Evolutionary conservation across 768 basidiomycete genomes (phyloP).

Genomic region (Lentinula aciculospora): DNA sequence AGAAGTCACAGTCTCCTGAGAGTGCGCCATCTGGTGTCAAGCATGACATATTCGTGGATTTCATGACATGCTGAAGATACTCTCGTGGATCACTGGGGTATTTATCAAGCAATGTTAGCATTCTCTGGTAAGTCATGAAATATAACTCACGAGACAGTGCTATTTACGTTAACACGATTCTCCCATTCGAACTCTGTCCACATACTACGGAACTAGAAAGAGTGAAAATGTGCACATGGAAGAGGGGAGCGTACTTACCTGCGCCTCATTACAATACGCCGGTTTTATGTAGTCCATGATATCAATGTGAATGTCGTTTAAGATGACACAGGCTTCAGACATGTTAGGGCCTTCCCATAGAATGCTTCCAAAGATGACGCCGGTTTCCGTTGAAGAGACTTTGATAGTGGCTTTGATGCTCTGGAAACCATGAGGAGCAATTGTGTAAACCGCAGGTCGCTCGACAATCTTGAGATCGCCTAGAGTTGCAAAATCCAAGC

Average conservation of each 20-base stretch:
- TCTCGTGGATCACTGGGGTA: slow-evolving; percentile 68
- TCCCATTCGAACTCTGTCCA: slow-evolving; percentile 99
- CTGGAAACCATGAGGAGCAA: slow-evolving; percentile 96
- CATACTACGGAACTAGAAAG: slow-evolving; percentile 83
- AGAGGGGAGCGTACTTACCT: too few relatives aligned
- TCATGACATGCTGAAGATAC: slow-evolving; percentile 93
- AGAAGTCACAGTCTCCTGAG: slow-evolving; percentile 94
- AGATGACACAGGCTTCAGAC: slow-evolving; percentile 85
- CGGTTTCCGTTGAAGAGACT: slow-evolving; percentile 96
- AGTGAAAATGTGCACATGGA: too few relatives aligned
- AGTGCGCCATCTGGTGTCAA: slow-evolving; percentile 93
- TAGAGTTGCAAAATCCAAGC: slow-evolving; percentile 94
- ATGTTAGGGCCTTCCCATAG: slow-evolving; percentile 91
- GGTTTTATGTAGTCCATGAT: slow-evolving; percentile 99
- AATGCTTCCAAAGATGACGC: slow-evolving; percentile 97
- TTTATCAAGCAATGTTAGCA: background rate
- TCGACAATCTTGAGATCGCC: slow-evolving; percentile 97
- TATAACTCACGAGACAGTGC: slow-evolving; percentile 65
- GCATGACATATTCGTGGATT: slow-evolving; percentile 95
- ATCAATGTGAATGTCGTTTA: slow-evolving; percentile 97
- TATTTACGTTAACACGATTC: slow-evolving; percentile 94
- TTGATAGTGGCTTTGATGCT: slow-evolving; percentile 99
- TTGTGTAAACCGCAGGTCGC: slow-evolving; percentile 87
- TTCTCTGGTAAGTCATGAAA: background rate
- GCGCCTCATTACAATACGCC: slow-evolving; percentile 90